phyloP scores from a whole-genome alignment of 2,329 filamentous ascomycete genomes.

The Amylocarpus encephaloides region DNA sequence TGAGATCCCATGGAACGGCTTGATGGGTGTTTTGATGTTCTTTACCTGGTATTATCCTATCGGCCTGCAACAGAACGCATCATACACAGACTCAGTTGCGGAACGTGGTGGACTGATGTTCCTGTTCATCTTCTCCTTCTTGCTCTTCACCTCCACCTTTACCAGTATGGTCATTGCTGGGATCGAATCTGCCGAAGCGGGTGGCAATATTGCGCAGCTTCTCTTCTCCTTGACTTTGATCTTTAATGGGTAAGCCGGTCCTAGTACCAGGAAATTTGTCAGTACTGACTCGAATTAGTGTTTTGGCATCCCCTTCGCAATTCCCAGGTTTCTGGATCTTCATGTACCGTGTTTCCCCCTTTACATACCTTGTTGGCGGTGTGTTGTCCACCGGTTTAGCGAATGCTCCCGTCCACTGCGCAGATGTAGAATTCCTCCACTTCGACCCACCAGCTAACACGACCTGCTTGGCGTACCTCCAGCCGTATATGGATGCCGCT shows the following conservation, averaged over 20 bases:
- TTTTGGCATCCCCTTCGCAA: constrained; percentile 55
- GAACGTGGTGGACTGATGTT: constrained; percentile 76
- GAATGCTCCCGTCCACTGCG: constrained; percentile 59
- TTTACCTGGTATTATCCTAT: constrained; percentile 83
- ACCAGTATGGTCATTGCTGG: constrained; percentile 71
- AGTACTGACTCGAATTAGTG: constrained; percentile 31
- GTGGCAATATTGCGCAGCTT: constrained; percentile 69
- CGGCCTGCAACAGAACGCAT: constrained; percentile 66
- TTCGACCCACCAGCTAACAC: constrained; percentile 53
- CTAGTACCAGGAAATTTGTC: constrained; percentile 30
- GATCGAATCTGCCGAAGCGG: constrained; percentile 67
- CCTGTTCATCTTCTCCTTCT: constrained; percentile 67
- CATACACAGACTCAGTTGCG: constrained; percentile 50
- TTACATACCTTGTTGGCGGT: constrained; percentile 72
- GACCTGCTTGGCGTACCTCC: constrained; percentile 55
- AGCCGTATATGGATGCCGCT: constrained; percentile 41
- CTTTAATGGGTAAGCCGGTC: constrained; percentile 47
- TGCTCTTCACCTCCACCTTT: constrained; percentile 77
- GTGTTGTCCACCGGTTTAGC: constrained; percentile 67
- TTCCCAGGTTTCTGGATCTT: constrained; percentile 77
- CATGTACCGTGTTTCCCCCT: constrained; percentile 76
- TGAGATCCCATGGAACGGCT: constrained; percentile 73
- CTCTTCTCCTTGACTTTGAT: constrained; percentile 67
- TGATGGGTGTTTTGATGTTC: constrained; percentile 72
- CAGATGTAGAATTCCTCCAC: constrained; percentile 57